A percentile compares a stretch with the other conserved stretches of the same genome.
Conservation (phyloP, 805 yeast species). For the Nakazawaea populi region DNA sequence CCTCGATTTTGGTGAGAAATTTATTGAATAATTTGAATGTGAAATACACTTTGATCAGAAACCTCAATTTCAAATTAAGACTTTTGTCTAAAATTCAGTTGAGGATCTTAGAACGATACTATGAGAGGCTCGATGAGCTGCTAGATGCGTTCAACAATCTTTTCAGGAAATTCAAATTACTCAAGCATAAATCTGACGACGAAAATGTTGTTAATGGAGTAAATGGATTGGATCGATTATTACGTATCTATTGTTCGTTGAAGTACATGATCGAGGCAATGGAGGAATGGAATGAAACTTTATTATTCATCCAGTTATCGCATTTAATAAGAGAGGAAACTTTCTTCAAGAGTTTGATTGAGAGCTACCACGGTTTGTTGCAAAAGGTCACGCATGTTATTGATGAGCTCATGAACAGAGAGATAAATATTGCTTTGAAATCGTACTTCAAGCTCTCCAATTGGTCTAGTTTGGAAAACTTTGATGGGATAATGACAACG, state of each 20-base stretch:
- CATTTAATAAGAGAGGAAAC: slow-evolving; percentile 27
- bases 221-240: slow-evolving; percentile 21
- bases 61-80: slow-evolving; percentile 46
- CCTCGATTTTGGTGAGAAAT: slow-evolving; percentile 52
- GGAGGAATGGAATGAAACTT: slow-evolving; percentile 36
- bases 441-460: slow-evolving; percentile 25
- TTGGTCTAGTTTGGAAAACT: slow-evolving; percentile 17
- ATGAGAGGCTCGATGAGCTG: slow-evolving; percentile 33
- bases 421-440: slow-evolving; percentile 30
- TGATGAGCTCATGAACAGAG: slow-evolving; percentile 26
- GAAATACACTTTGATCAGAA: slow-evolving; percentile 45
- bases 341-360: slow-evolving; percentile 37
- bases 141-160: slow-evolving; percentile 36
- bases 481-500: background rate
- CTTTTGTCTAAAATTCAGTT: slow-evolving; percentile 56
- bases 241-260: slow-evolving; percentile 30
- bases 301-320: slow-evolving; percentile 37
- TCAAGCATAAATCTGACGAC: slow-evolving; percentile 24
- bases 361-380: slow-evolving; percentile 28
- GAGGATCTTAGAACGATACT: slow-evolving; percentile 47
- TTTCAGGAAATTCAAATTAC: slow-evolving; percentile 27
- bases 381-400: slow-evolving; percentile 23
- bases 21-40: slow-evolving; percentile 51
- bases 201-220: slow-evolving; percentile 23
- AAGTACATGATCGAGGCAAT: slow-evolving; percentile 30